Percentiles rank a stretch among this genome's conserved stretches.
phyloP scores from a whole-genome alignment of 2,329 filamentous ascomycete genomes.

The Neopestalotiopsis sp. region DNA sequence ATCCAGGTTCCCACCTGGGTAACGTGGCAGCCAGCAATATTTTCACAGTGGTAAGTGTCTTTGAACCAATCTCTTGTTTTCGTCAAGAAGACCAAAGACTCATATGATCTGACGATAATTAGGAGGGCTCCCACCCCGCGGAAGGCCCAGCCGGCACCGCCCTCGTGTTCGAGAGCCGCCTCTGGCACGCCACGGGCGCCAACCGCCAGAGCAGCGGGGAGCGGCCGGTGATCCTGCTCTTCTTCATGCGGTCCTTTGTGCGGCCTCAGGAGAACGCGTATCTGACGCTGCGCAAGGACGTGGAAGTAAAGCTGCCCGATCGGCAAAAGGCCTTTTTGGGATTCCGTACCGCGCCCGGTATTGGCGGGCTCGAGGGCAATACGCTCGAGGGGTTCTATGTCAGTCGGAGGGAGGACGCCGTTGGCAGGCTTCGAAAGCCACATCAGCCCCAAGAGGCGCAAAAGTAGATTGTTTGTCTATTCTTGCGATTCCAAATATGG shows the following conservation, averaged over 20 bases:
- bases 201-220: conserved; percentile 21
- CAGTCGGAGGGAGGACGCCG: neutral
- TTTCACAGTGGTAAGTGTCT: conserved; percentile 21
- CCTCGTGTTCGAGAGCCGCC: conserved; percentile 32
- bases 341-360: neutral
- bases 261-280: conserved; percentile 35
- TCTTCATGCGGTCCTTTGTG: conserved; percentile 36
- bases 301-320: conserved; percentile 31
- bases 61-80: neutral
- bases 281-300: conserved; percentile 32
- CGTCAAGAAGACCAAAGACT: neutral
- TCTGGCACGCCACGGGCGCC: conserved; percentile 35
- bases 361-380: neutral
- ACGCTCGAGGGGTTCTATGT: neutral
- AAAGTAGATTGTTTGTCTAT: neutral
- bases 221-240: conserved; percentile 20
- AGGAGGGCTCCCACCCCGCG: conserved; percentile 27
- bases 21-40: conserved; percentile 28
- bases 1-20: conserved; percentile 30
- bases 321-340: conserved; percentile 28
- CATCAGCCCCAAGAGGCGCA: neutral
- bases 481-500: no score
- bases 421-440: neutral
- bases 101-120: neutral
- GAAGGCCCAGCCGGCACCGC: conserved; percentile 31